phyloP scores from a whole-genome alignment of 768 basidiomycete species.

The Hysterangium stoloniferum region DNA sequence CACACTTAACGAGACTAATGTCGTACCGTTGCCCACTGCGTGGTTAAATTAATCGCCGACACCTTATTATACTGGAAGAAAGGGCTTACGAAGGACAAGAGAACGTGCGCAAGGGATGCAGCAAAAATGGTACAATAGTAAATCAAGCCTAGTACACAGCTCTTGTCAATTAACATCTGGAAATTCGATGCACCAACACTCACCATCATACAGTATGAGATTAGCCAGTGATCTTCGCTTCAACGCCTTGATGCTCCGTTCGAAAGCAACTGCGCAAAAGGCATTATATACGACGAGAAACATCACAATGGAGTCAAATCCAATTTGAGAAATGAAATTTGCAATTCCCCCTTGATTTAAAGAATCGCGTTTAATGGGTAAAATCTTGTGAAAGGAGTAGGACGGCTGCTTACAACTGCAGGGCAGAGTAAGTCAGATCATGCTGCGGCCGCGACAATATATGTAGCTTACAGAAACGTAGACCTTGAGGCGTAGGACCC shows the following conservation, averaged over 20 bases:
- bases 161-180: not conserved
- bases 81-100: constrained; percentile 6
- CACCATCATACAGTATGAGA: constrained; percentile 7
- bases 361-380: not conserved
- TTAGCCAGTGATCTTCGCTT: constrained; percentile 7
- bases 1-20: not conserved
- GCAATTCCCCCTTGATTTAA: not conserved
- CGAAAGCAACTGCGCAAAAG: constrained; percentile 8
- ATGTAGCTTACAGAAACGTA: not conserved
- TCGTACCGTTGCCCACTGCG: not conserved
- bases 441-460: not conserved
- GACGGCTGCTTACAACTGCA: not conserved
- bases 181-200: not conserved
- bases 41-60: not conserved
- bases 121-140: constrained; percentile 4
- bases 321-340: not conserved
- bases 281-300: constrained; percentile 10
- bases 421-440: not conserved
- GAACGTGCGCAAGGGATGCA: constrained; percentile 1
- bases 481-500: not conserved
- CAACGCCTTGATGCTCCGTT: constrained; percentile 8
- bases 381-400: not conserved
- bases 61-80: too few species aligned
- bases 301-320: constrained; percentile 6
- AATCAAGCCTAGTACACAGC: not conserved